phyloP scores from a whole-genome alignment of 1,284 basidiomycete species.

The Ceratobasidium sp. region DNA sequence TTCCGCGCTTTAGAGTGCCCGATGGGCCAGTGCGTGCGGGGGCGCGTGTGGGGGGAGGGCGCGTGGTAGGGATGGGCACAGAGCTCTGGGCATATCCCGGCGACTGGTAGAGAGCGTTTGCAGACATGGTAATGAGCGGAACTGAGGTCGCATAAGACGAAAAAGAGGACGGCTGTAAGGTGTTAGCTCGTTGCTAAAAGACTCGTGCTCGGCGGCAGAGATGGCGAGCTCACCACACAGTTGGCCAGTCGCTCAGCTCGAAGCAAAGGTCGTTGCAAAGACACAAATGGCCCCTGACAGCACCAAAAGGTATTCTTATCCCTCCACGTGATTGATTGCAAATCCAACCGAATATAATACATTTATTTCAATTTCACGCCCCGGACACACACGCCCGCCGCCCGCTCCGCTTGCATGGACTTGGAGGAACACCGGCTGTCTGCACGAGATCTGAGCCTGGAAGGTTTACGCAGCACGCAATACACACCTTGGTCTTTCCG shows the following conservation, averaged over 20 bases:
- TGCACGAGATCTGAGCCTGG: not conserved
- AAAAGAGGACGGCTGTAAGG: constrained; percentile 28
- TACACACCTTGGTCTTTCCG: constrained; percentile 9
- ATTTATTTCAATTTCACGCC: not conserved
- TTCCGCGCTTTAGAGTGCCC: constrained; percentile 81
- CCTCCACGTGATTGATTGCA: constrained; percentile 1
- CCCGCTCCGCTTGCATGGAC: constrained; percentile 11
- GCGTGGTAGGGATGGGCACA: constrained; percentile 73
- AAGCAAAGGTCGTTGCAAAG: constrained; percentile 13
- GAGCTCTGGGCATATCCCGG: constrained; percentile 26
- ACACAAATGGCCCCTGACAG: constrained; percentile 25
- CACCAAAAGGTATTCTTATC: constrained; percentile 24
- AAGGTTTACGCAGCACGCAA: not conserved
- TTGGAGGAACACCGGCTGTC: not conserved
- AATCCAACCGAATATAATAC: not conserved
- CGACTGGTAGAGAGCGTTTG: constrained; percentile 27
- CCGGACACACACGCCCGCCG: constrained; percentile 7
- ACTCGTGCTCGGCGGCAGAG: too few species aligned
- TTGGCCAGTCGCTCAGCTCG: not conserved
- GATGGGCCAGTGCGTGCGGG: constrained; percentile 51
- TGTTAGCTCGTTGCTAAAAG: too few species aligned
- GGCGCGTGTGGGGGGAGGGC: constrained; percentile 59
- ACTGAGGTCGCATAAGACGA: too few species aligned
- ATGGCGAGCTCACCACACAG: too few species aligned
- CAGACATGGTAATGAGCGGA: too few species aligned